A percentile compares a stretch with the other conserved stretches of the same genome.
These are phyloP conservation scores for Exophiala viscosa DNA, from an alignment of 2,329 filamentous ascomycete genomes.

Conservation along the genomic window DNA sequence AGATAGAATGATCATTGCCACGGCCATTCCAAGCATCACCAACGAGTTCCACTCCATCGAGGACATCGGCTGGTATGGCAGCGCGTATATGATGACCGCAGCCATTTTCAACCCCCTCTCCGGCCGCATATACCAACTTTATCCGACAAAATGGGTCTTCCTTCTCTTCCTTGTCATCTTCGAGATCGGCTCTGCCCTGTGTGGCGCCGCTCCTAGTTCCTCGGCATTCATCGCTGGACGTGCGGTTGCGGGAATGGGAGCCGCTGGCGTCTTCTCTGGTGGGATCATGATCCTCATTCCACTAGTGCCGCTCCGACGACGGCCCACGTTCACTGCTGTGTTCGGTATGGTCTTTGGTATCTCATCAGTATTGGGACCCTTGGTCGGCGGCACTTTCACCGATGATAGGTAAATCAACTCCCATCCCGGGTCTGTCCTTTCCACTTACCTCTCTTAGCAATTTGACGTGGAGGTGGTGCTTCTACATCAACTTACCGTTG, in stretches of 20 bases:
- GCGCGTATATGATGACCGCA: slow-evolving; percentile 43
- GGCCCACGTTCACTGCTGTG: slow-evolving; percentile 39
- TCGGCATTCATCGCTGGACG: slow-evolving; percentile 39
- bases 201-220: slow-evolving; percentile 38
- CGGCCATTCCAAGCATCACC: slow-evolving; percentile 48
- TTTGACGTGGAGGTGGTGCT: slow-evolving; percentile 40
- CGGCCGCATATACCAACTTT: slow-evolving; percentile 44
- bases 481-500: slow-evolving; percentile 35
- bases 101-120: slow-evolving; percentile 42
- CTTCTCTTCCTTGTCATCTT: slow-evolving; percentile 39
- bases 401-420: slow-evolving; percentile 23
- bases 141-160: slow-evolving; percentile 43
- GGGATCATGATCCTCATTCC: slow-evolving; percentile 37
- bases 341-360: slow-evolving; percentile 37
- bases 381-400: slow-evolving; percentile 43
- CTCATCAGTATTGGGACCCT: slow-evolving; percentile 38
- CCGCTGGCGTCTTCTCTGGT: slow-evolving; percentile 39
- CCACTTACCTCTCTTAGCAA: background rate
- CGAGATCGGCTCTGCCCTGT: slow-evolving; percentile 40
- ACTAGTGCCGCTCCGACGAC: slow-evolving; percentile 36
- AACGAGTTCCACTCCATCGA: slow-evolving; percentile 44
- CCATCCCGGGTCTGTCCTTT: background rate
- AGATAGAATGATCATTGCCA: slow-evolving; percentile 37
- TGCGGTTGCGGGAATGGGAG: slow-evolving; percentile 40
- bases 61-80: slow-evolving; percentile 50